Base-by-base conservation (phyloP, 169 alveolate genomes). In the Neospora caninum region DNA sequence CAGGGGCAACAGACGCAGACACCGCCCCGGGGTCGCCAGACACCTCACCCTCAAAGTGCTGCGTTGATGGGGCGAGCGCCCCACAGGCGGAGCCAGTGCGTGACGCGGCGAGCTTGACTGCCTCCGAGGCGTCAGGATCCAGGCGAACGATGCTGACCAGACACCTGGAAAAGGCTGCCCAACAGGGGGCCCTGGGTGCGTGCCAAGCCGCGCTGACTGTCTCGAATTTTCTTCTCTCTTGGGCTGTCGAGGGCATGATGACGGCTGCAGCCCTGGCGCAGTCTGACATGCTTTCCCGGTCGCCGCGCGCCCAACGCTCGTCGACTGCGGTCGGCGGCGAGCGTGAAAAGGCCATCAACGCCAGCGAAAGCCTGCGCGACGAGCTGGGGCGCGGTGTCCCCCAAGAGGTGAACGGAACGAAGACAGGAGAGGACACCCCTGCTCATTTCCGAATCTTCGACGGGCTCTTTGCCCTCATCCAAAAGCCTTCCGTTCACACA, bases 161-260 rank as follows among this genome's bases (percentile, higher is more conserved):
- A 29, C 16, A 64, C 73, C 34, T 64, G 20, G 34, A 64, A 13
- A 64, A 64, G n/a, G n/a, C 34, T 64, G 7, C 73, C 20, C 73
- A 64, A 64, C 45, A 10, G 54, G 58, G 84, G 53, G 31, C 53
- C 73, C 34, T 9, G 42, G 18, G 86, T 36, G 39, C 93, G 93
- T 38, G 41, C 64, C 89, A 82, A 36, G 36, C 89, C n/a, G 34
- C 39, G 6, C 67, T 82, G 7, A 82, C 89, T 29, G 25, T 43
- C 67, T 42, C 64, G 64, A 82, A 82, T 43, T 82, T 82, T 67
- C 67, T 82, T 0, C 89, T 82, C 41, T 22, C 89, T 0, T 82
- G 89, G 67, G 89, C 89, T 10, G 38, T 82, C 10, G 64, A 78
- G 27, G 86, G 49, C 39, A 78, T 78, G 86, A n/a, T 38, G 39